Evolutionary conservation across 768 basidiomycete species (phyloP).

Genomic region (Auricularia sp.): DNA sequence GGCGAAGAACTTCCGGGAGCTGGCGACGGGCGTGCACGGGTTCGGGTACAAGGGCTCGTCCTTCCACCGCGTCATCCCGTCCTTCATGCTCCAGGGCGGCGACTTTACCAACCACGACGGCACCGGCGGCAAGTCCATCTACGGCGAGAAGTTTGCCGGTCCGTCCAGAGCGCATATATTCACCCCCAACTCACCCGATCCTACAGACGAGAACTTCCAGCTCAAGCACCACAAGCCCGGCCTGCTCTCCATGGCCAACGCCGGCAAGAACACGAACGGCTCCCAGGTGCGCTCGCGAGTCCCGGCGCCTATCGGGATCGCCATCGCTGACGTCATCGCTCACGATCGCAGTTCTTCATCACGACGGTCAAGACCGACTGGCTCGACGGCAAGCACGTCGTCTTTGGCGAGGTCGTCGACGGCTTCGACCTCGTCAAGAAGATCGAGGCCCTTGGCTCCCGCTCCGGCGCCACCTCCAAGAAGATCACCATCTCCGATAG

Average conservation of each 20-base stretch:
- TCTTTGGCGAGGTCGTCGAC: constrained; percentile 33
- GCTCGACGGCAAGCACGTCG: constrained; percentile 34
- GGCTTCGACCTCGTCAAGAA: constrained; percentile 30
- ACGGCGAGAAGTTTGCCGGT: constrained; percentile 26
- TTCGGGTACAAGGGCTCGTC: constrained; percentile 57
- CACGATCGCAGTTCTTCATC: constrained; percentile 27
- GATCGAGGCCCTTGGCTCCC: constrained; percentile 22
- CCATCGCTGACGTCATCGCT: neutral
- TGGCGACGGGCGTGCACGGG: constrained; percentile 80
- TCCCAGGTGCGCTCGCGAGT: constrained; percentile 27
- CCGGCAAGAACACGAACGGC: constrained; percentile 40
- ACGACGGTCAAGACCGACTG: constrained; percentile 27
- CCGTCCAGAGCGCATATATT: constrained; percentile 2
- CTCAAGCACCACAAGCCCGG: constrained; percentile 28
- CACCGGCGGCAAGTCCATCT: constrained; percentile 30
- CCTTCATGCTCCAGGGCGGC: constrained; percentile 33
- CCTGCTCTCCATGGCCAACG: constrained; percentile 41
- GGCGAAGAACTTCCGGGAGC: constrained; percentile 76
- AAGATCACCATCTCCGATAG: constrained; percentile 17
- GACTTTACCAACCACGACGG: constrained; percentile 28
- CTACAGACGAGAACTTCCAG: constrained; percentile 30
- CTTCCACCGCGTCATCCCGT: constrained; percentile 65
- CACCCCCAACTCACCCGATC: too few relatives aligned
- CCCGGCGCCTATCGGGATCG: neutral
- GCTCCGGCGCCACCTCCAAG: constrained; percentile 19